phyloP scores from a whole-genome alignment of 2,329 filamentous ascomycete species.

The Nothophoma quercina region DNA sequence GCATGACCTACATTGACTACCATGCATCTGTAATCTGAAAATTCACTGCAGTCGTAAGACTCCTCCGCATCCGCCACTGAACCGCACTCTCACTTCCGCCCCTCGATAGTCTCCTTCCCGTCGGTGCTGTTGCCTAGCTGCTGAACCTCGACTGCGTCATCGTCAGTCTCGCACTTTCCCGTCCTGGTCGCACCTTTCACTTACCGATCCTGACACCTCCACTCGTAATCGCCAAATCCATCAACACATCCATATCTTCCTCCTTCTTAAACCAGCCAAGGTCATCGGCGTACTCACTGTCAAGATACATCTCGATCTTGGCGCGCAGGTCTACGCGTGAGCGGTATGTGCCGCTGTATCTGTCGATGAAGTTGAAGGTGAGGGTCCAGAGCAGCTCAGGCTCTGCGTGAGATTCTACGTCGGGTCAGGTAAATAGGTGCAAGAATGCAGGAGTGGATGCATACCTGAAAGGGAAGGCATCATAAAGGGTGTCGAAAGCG shows the following conservation, averaged over 20 bases:
- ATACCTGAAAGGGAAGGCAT: background rate
- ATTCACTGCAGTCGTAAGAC: too few relatives aligned
- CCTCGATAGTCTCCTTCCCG: too few relatives aligned
- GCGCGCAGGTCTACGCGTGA: background rate
- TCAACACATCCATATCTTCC: background rate
- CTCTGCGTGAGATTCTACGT: background rate
- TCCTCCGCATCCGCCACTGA: too few relatives aligned
- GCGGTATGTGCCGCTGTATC: constrained; percentile 1
- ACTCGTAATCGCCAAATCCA: background rate
- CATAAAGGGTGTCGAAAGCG: background rate
- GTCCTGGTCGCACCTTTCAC: background rate
- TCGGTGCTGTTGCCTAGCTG: too few relatives aligned
- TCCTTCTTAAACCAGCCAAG: background rate
- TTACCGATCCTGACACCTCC: constrained; percentile 1
- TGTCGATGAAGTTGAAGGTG: background rate
- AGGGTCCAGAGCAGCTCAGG: background rate
- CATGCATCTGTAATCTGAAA: too few relatives aligned
- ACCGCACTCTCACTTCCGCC: too few relatives aligned
- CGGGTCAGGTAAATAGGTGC: background rate
- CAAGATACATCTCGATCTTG: background rate
- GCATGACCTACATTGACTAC: too few relatives aligned
- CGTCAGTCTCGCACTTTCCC: too few relatives aligned
- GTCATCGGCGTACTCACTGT: background rate
- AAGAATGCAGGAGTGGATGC: background rate
- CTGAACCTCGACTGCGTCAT: too few relatives aligned